phyloP scores from a whole-genome alignment of 1,284 basidiomycete genomes.

The Pseudomicrostroma phylloplanum region DNA sequence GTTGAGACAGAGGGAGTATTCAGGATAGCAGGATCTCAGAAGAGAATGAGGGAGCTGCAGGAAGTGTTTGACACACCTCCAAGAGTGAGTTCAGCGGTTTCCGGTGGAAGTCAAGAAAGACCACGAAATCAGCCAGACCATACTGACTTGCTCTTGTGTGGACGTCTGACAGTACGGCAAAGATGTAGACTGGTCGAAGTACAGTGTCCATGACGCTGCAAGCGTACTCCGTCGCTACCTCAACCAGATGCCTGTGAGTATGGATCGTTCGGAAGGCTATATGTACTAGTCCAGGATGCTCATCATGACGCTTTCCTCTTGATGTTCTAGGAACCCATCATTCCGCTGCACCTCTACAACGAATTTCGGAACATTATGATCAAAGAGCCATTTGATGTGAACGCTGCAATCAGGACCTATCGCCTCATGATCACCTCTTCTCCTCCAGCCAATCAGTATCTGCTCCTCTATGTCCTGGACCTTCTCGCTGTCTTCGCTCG shows the following conservation, averaged over 20 bases:
- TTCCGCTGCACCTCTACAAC: constrained; percentile 79
- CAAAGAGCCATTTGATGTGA: constrained; percentile 31
- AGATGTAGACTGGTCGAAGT: constrained; percentile 81
- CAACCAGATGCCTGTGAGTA: constrained; percentile 84
- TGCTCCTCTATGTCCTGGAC: constrained; percentile 91
- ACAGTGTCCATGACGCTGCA: constrained; percentile 90
- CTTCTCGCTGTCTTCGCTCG: constrained; percentile 87
- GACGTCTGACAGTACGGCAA: constrained; percentile 70
- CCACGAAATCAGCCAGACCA: neutral
- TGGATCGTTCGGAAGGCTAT: constrained; percentile 5
- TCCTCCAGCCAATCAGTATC: constrained; percentile 82
- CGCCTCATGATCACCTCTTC: constrained; percentile 75
- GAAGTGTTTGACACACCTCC: constrained; percentile 75
- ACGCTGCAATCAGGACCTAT: constrained; percentile 56
- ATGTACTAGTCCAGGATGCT: neutral
- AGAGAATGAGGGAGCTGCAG: constrained; percentile 92
- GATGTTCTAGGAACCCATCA: constrained; percentile 69
- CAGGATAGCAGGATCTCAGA: constrained; percentile 67
- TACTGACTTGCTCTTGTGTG: neutral
- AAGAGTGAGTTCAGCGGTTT: constrained; percentile 49
- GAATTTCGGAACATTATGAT: constrained; percentile 71
- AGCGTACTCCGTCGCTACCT: constrained; percentile 92
- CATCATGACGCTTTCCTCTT: neutral
- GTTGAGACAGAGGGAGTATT: constrained; percentile 94
- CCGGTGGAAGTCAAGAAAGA: neutral